Conservation (phyloP, 768 basidiomycete genomes). For the Harrya chromipes region DNA sequence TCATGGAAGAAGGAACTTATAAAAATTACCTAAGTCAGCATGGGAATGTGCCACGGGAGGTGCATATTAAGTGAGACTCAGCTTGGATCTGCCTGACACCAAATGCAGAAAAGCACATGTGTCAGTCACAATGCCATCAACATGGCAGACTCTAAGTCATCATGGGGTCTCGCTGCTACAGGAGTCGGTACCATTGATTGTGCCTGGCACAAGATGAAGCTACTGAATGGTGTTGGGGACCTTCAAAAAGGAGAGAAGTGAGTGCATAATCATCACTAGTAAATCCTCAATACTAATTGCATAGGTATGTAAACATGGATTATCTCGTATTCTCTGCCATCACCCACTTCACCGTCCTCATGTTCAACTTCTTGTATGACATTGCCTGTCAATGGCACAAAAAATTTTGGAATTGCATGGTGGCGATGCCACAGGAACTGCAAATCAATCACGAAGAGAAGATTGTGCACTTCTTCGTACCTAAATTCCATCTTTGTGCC, state of each 20-base stretch:
- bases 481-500: not conserved
- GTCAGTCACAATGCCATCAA: slow-evolving; percentile 1
- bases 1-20: slow-evolving; percentile 23
- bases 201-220: not conserved
- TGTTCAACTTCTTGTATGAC: no score
- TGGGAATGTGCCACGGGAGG: not conserved
- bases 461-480: not conserved
- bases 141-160: not conserved
- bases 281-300: no score
- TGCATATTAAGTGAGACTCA: no score
- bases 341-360: no score
- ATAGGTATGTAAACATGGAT: no score
- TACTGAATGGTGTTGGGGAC: not conserved
- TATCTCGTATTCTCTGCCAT: no score
- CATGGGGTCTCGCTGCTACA: not conserved
- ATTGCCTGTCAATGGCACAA: no score
- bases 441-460: not conserved
- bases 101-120: slow-evolving; percentile 1
- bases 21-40: slow-evolving; percentile 16
- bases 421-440: not conserved
- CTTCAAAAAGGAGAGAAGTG: no score
- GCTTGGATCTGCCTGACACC: not conserved
- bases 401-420: no score
- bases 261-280: no score
- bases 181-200: not conserved